phyloP scores from a whole-genome alignment of 164 flowering plant species.

The Tinospora cordifolia region DNA sequence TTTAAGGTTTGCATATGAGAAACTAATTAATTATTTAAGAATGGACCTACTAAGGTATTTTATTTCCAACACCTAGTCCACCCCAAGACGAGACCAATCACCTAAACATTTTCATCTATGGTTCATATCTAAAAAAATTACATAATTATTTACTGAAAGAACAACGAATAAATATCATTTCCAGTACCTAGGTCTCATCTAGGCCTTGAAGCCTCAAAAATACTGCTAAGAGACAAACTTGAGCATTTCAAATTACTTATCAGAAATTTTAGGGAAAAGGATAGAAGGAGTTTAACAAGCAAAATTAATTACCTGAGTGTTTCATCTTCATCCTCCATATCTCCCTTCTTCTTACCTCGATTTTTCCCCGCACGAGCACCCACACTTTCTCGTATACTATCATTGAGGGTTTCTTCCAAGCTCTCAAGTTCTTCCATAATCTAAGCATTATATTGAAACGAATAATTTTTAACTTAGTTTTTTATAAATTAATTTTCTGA shows the following conservation, averaged over 20 bases:
- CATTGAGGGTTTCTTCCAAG: conserved; percentile 94
- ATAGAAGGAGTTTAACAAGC: neutral
- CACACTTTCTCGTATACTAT: conserved; percentile 86
- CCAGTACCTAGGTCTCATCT: too few relatives aligned
- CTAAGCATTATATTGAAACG: conserved; percentile 29
- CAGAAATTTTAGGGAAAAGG: neutral
- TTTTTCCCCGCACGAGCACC: neutral
- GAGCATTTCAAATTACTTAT: neutral
- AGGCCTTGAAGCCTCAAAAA: too few relatives aligned
- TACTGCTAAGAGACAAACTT: neutral
- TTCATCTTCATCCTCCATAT: neutral
- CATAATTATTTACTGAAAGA: too few relatives aligned
- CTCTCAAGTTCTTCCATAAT: conserved; percentile 91
- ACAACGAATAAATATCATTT: too few relatives aligned
- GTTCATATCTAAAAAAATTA: too few relatives aligned
- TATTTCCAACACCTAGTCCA: too few relatives aligned
- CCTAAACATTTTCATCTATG: too few relatives aligned
- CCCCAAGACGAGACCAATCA: too few relatives aligned
- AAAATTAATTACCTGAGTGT: neutral
- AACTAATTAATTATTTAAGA: too few relatives aligned
- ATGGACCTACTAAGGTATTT: too few relatives aligned
- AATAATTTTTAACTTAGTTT: neutral
- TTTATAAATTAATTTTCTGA: neutral
- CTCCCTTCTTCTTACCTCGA: neutral
- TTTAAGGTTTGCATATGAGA: too few relatives aligned